Base-by-base conservation (phyloP, 2,329 filamentous ascomycete species). In the Cryphonectria parasitica region DNA sequence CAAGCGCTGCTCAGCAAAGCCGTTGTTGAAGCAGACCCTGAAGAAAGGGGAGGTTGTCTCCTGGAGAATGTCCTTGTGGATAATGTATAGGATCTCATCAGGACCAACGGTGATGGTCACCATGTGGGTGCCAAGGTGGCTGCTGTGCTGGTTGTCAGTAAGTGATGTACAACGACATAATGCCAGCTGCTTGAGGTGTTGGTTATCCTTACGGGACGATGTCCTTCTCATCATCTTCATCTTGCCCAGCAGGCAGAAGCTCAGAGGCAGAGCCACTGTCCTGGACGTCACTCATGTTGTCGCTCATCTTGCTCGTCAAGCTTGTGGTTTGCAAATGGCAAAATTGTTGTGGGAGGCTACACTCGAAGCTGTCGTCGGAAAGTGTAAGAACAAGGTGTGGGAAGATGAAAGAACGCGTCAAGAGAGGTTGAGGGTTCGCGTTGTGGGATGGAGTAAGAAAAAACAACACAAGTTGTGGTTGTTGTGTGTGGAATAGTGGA, bases 31-130 rank as follows among this genome's bases (percentile, higher is more conserved):
- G 61, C n/a, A 22, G 13, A 41, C 36, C 10, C 17, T 10, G 61
- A 60, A 60, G 28, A 60, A 60, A 11, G 15, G 1, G 11, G 25
- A 60, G 43, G 31, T 15, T 8, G 52, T 5, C 13, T 60, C 10
- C 15, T 4, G 8, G 3, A 70, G 68, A 10, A 49, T 3, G 7
- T 28, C n/a, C 15, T 31, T 36, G 49, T 67, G 69, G 25, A 68
- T 11, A 5, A 7, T 1, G 41, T 52, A 70, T 15, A 6, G 34
- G 25, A 60, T 4, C 36, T 64, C 64, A 1, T 64, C 36, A 5
- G 58, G 39, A 1, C 60, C 69, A 22, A 70, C 60, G 1, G 54
- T 10, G 43, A 70, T 28, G 19, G 31, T 60, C 17, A 70, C 45
- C 22, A 54, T 25, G 22, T 25, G 6, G 49, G 25, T 22, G n/a